phyloP scores from a whole-genome alignment of 2,329 filamentous ascomycete genomes.

The Exophiala spinifera region DNA sequence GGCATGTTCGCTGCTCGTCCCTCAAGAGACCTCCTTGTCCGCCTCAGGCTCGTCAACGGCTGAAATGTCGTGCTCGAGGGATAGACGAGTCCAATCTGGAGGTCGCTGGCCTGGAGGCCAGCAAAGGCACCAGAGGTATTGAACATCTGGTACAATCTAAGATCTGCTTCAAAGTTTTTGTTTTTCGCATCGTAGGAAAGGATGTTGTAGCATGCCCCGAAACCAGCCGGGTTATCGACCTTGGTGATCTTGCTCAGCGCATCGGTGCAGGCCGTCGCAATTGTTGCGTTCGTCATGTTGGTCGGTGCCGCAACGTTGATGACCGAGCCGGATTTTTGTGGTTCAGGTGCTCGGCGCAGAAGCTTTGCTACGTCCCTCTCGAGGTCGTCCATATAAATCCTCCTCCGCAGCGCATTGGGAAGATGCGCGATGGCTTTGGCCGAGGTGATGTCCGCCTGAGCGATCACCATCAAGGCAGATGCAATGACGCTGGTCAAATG shows the following conservation, averaged over 20 bases:
- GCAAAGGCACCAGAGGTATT: conserved; percentile 51
- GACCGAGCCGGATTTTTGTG: conserved; percentile 7
- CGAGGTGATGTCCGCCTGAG: conserved; percentile 12
- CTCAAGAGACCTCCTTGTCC: conserved; percentile 18
- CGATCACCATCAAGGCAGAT: conserved; percentile 19
- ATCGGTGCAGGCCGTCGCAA: conserved; percentile 57
- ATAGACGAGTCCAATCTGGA: conserved; percentile 32
- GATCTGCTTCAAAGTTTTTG: conserved; percentile 72
- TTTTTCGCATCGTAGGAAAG: conserved; percentile 64
- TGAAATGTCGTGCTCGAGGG: conserved; percentile 27
- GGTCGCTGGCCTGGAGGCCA: conserved; percentile 36
- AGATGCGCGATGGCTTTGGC: conserved; percentile 21
- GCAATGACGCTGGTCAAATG: conserved; percentile 17
- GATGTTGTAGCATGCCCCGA: conserved; percentile 80
- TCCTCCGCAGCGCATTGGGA: conserved; percentile 16
- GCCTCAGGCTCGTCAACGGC: conserved; percentile 20
- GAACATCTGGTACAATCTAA: conserved; percentile 70
- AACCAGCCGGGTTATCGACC: conserved; percentile 68
- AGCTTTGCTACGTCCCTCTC: conserved; percentile 13
- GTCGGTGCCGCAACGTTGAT: conserved; percentile 5
- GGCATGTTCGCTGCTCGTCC: conserved; percentile 16
- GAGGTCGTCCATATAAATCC: conserved; percentile 11
- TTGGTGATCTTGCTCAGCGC: conserved; percentile 55
- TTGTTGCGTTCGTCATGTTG: conserved; percentile 35
- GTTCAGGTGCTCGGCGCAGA: conserved; percentile 11